Evolutionary conservation across 2,329 filamentous ascomycete species (phyloP), one percentile per base, ranked within the genome.

Genomic region (Fusarium armeniacum): DNA sequence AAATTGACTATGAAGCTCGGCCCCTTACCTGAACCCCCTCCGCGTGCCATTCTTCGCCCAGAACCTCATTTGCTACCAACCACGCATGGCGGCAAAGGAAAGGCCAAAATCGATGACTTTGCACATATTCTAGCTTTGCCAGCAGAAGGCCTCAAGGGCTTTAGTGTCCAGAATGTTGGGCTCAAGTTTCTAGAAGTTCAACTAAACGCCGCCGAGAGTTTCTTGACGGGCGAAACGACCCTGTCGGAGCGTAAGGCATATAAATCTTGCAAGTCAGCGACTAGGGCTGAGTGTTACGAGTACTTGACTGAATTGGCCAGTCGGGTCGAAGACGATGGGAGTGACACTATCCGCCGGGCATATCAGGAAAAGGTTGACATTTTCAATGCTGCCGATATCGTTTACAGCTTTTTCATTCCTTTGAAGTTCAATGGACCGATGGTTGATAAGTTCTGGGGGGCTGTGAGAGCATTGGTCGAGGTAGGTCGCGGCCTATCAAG

Each of bases 331-430:
- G 63, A 75, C 7, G 56, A 68, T 43, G 72, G 60, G 8, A 67
- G 49, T 33, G 75, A 77, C 67, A 45, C 58, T 50, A 53, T 69
- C n/a, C 65, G 73, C 26, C 67, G 69, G 22, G 57, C 62, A 28
- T 77, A 81, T 26, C 78, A 81, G 26, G 73, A 75, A 12, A 75
- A 75, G 3, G 67, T 82, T 11, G 81, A 81, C 33, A 68, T 84
- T 1, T 80, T 82, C 57, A 83, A 83, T 59, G 77, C 76, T 32
- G 78, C 79, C 3, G 79, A 83, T 36, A 62, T 73, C 3, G 35
- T 84, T 1, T 83, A 83, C 62, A 73, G 73, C 10, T 80, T 84
- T 38, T 85, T 84, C 59, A 73, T 85, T 10, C 82, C 83, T 1
- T 38, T 69, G 0, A 60, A 72, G 2, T 78, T 78, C 24, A 70